Percentiles rank a stretch among this genome's conserved stretches.
These are phyloP conservation scores for Boletus pseudo-olivaceus DNA, from an alignment of 768 basidiomycete species.

Conservation along the genomic window DNA sequence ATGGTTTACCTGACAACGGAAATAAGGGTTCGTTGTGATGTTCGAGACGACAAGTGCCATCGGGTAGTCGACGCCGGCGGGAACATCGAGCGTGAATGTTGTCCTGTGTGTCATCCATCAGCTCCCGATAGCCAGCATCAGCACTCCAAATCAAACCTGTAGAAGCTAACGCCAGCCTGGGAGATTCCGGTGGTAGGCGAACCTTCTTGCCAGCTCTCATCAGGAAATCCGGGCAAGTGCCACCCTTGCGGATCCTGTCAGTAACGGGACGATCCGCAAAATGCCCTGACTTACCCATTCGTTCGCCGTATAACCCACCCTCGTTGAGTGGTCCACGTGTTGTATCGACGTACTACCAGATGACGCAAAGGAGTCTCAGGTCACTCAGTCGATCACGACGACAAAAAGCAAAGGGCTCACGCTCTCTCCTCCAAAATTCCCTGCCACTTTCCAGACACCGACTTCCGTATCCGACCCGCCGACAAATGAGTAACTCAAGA, in stretches of 20 bases:
- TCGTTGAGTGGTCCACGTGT: slow-evolving; percentile 57
- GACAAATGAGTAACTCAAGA: slow-evolving; percentile 44
- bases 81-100: slow-evolving; percentile 42
- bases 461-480: slow-evolving; percentile 39
- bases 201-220: slow-evolving; percentile 41
- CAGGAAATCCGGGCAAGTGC: slow-evolving; percentile 57
- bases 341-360: slow-evolving; percentile 42
- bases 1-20: slow-evolving; percentile 32
- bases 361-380: neutral
- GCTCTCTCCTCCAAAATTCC: slow-evolving; percentile 46
- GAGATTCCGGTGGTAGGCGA: slow-evolving; percentile 41
- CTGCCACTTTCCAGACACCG: slow-evolving; percentile 46
- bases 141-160: slow-evolving; percentile 30
- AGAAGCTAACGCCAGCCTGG: slow-evolving; percentile 46
- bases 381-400: neutral
- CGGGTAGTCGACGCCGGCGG: slow-evolving; percentile 47
- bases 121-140: neutral
- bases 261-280: neutral
- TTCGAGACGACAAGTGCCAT: slow-evolving; percentile 44
- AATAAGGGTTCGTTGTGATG: slow-evolving; percentile 41
- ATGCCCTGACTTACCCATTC: slow-evolving; percentile 33
- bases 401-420: slow-evolving; percentile 24
- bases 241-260: slow-evolving; percentile 33
- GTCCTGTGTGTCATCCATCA: slow-evolving; percentile 15
- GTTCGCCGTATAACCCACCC: slow-evolving; percentile 55